Evolutionary conservation across 768 basidiomycete genomes (phyloP).

Genomic region (Zangia roseola): DNA sequence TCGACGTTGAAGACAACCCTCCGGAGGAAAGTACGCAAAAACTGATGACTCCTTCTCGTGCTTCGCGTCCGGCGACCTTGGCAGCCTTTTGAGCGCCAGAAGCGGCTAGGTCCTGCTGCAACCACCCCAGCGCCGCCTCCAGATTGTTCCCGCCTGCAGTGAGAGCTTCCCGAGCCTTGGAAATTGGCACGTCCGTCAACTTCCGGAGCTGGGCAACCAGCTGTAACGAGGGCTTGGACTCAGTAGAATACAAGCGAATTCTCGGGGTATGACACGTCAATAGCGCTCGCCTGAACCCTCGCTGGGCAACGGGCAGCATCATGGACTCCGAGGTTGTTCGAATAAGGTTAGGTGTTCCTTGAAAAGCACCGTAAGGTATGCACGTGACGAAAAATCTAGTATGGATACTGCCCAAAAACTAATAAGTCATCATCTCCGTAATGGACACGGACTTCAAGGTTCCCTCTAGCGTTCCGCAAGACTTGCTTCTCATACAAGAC

Average conservation of each 20-base stretch:
- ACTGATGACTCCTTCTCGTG: conserved; percentile 78
- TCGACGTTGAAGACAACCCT: conserved; percentile 35
- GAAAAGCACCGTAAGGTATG: neutral
- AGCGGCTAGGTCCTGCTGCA: conserved; percentile 67
- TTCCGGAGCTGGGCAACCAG: conserved; percentile 87
- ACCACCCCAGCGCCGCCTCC: conserved; percentile 73
- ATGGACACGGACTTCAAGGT: conserved; percentile 49
- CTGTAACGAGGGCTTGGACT: conserved; percentile 61
- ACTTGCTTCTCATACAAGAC: conserved; percentile 71
- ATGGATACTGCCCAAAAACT: neutral
- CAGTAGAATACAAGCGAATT: conserved; percentile 49
- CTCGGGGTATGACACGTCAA: neutral
- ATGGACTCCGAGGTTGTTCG: conserved; percentile 11
- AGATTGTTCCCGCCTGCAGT: conserved; percentile 70
- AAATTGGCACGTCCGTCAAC: conserved; percentile 75
- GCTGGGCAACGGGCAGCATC: conserved; percentile 11
- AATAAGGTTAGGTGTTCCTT: neutral
- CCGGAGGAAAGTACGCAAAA: conserved; percentile 73
- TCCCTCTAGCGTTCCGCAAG: conserved; percentile 65
- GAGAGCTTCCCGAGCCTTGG: conserved; percentile 88
- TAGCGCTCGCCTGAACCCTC: neutral
- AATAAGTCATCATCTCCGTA: neutral
- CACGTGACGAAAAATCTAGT: conserved; percentile 25
- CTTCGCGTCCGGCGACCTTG: conserved; percentile 73
- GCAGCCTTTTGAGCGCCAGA: conserved; percentile 79